Conservation (phyloP, 257 asterid species). For the Ophiorrhiza pumila region DNA sequence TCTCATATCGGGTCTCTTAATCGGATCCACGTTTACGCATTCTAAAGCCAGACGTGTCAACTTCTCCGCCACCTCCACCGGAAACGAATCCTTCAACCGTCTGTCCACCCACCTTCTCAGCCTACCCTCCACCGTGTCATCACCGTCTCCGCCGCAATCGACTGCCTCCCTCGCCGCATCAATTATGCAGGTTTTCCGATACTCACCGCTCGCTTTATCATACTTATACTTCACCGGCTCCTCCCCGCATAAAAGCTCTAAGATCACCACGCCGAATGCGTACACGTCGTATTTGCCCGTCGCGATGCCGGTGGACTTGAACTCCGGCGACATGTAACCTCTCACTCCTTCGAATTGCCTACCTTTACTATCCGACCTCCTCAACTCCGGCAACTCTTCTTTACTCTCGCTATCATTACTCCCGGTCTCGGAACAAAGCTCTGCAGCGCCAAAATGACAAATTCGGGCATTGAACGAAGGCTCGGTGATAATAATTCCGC, state of each 20-base stretch:
- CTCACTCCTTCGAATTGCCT: constrained; percentile 69
- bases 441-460: constrained; percentile 97
- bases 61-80: constrained; percentile 78
- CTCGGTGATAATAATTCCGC: constrained; percentile 74
- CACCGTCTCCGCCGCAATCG: constrained; percentile 47
- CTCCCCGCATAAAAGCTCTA: constrained; percentile 76
- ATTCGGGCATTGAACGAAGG: constrained; percentile 73
- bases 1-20: constrained; percentile 73
- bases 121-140: constrained; percentile 36
- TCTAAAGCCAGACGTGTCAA: constrained; percentile 59
- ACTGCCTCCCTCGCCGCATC: constrained; percentile 63
- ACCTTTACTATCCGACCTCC: constrained; percentile 17
- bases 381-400: constrained; percentile 15
- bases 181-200: constrained; percentile 39
- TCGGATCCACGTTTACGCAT: constrained; percentile 66
- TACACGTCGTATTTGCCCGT: constrained; percentile 89
- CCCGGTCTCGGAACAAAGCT: constrained; percentile 78
- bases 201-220: constrained; percentile 48
- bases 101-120: constrained; percentile 47
- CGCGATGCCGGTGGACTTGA: constrained; percentile 59
- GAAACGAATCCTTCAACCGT: constrained; percentile 80
- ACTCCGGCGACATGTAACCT: constrained; percentile 97
- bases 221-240: constrained; percentile 62
- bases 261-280: constrained; percentile 81
- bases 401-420: constrained; percentile 18